These are phyloP conservation scores for Yamadazyma mexicana DNA, from an alignment of 1,139 yeast genomes.

Conservation along the genomic window DNA sequence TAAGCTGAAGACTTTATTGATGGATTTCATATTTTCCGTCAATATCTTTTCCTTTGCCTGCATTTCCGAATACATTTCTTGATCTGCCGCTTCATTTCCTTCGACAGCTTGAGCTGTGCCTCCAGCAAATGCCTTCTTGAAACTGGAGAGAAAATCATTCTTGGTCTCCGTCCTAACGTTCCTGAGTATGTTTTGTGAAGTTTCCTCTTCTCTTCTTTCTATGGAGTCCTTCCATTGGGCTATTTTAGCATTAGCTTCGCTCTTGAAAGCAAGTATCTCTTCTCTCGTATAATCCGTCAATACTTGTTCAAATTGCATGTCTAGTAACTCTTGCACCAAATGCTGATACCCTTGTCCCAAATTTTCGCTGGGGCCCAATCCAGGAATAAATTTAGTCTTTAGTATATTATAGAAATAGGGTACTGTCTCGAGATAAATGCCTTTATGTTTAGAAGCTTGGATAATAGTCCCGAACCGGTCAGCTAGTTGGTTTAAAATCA, in stretches of 20 bases:
- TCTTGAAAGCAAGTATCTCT: conserved; percentile 34
- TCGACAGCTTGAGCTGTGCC: conserved; percentile 22
- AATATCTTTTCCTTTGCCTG: conserved; percentile 47
- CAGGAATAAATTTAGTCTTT: conserved; percentile 23
- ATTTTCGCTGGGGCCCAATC: conserved; percentile 30
- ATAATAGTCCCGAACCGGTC: conserved; percentile 35
- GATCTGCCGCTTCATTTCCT: conserved; percentile 15
- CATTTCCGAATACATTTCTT: conserved; percentile 35
- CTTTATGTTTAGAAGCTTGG: conserved; percentile 28
- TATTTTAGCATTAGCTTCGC: conserved; percentile 26
- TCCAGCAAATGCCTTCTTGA: conserved; percentile 59
- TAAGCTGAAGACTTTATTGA: conserved; percentile 41
- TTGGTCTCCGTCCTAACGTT: conserved; percentile 44
- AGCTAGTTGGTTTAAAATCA: conserved; percentile 40
- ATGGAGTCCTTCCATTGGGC: conserved; percentile 36
- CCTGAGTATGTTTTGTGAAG: conserved; percentile 38
- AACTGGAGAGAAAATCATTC: conserved; percentile 53
- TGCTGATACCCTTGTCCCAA: conserved; percentile 34
- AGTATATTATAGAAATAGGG: conserved; percentile 35
- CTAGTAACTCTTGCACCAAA: conserved; percentile 41
- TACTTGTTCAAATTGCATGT: conserved; percentile 48
- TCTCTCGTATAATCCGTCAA: conserved; percentile 53
- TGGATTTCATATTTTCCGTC: conserved; percentile 43
- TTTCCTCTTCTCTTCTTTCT: conserved; percentile 40
- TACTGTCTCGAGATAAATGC: conserved; percentile 27